Base-by-base conservation (phyloP, 129 eudicot genomes). In the Scalesia atractyloides region DNA sequence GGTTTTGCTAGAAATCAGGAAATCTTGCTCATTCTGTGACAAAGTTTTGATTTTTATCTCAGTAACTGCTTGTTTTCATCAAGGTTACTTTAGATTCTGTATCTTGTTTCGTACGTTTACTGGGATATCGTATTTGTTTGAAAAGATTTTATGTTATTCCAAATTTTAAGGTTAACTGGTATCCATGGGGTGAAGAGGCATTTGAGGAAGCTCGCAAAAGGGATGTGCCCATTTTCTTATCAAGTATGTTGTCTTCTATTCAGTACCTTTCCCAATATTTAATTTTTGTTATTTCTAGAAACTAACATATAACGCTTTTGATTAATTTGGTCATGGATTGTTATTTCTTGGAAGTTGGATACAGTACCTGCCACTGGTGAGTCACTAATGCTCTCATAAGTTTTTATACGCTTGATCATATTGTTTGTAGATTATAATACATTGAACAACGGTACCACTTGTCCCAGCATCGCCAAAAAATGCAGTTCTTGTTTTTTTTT, bases 281-380 rank as follows among this genome's bases (percentile, higher is more conserved):
- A 41, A 44, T 26, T 54, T 39, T 19, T 14, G 68, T 56, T 68
- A 11, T 20, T 70, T 63, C 1, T 20, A 14, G 76, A 41, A 11
- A 63, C 77, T 80, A 24, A 64, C 73, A 57, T 79, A 19, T 60
- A 57, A 16, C 48, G 69, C 37, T 58, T 39, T 62, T 76, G 30
- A 47, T 3, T 10, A 46, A 73, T 16, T 12, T 75, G 73, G 12
- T 39, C 73, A 46, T 76, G 78, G 71, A 56, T 18, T 71, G 17
- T 74, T 73, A 39, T 77, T 19, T 37, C 68, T 43, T 79, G 73
- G 85, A 87, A 93, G 98, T 93, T 81, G 98, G 98, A 49, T 93
- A 93, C 89, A 93, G 98, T 86, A 93, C 98, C 68, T 93, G 98
- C 64, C 98, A 93, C 49, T 93, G 98, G 98, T 93, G 81, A 82